Evolutionary conservation across 129 eudicot genomes (phyloP).

Genomic region (carrot (Daucus carota)): DNA sequence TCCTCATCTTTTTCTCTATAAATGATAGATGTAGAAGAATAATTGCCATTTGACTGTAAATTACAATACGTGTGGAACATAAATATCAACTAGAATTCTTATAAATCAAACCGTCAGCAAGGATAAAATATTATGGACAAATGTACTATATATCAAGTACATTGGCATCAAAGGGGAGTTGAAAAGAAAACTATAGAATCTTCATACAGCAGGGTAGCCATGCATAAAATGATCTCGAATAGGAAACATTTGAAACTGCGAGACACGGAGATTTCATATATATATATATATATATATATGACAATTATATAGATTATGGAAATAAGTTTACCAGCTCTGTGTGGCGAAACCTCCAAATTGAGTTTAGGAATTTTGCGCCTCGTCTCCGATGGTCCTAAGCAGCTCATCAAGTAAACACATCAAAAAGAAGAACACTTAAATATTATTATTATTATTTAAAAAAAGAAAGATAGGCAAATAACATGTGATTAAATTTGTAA

Average conservation of each 20-base stretch:
- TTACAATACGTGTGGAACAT: background rate
- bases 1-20: background rate
- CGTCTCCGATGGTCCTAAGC: conserved; percentile 28
- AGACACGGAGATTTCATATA: background rate
- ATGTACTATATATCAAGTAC: background rate
- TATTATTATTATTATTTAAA: too few relatives aligned
- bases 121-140: background rate
- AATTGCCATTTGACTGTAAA: background rate
- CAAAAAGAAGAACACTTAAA: background rate
- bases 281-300: too few relatives aligned
- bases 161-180: background rate
- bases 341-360: conserved; percentile 80
- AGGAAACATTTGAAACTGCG: background rate
- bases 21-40: background rate
- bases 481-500: too few relatives aligned
- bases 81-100: background rate
- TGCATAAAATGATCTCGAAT: background rate
- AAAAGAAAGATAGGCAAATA: too few relatives aligned
- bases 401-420: conserved; percentile 7
- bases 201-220: background rate
- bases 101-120: background rate
- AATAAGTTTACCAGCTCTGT: conserved; percentile 71
- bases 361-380: conserved; percentile 45
- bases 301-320: background rate
- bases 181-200: background rate